Percentiles rank a stretch among this genome's conserved stretches.
phyloP scores from a whole-genome alignment of 1,284 basidiomycete genomes.

The Sanghuangporus baumii region DNA sequence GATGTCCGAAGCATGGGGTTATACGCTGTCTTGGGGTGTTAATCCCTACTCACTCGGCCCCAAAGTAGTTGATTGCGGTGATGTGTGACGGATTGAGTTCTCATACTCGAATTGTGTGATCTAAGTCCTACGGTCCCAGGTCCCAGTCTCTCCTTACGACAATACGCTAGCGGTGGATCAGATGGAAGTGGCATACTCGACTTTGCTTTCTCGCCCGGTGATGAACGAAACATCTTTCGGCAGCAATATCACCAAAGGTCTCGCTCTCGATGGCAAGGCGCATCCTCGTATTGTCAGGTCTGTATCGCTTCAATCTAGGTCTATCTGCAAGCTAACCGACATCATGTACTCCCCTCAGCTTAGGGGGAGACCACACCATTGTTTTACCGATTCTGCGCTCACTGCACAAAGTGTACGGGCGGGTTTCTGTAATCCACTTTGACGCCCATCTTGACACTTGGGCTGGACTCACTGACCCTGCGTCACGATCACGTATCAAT shows the following conservation, averaged over 20 bases:
- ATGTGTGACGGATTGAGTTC: constrained; percentile 36
- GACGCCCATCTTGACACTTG: constrained; percentile 74
- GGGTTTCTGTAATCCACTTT: constrained; percentile 76
- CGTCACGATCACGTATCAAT: constrained; percentile 52
- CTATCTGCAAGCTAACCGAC: not conserved
- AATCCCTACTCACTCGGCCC: constrained; percentile 57
- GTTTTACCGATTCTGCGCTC: constrained; percentile 72
- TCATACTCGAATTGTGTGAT: not conserved
- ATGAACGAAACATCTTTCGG: constrained; percentile 29
- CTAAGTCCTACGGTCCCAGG: constrained; percentile 30
- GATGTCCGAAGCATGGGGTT: constrained; percentile 49
- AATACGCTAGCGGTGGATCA: constrained; percentile 73
- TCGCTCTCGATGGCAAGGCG: constrained; percentile 48
- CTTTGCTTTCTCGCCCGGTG: constrained; percentile 51
- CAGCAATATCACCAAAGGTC: constrained; percentile 22
- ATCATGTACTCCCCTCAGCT: constrained; percentile 30
- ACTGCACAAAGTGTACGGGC: constrained; percentile 66
- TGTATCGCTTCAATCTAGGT: constrained; percentile 9
- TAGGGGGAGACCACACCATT: constrained; percentile 79
- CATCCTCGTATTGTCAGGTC: constrained; percentile 68
- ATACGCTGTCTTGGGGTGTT: constrained; percentile 62
- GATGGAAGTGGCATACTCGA: constrained; percentile 73
- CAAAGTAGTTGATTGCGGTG: constrained; percentile 75
- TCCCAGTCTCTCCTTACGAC: constrained; percentile 67
- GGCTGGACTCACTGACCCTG: constrained; percentile 39